phyloP scores from a whole-genome alignment of 768 basidiomycete species.

The Pulveroboletus frians region DNA sequence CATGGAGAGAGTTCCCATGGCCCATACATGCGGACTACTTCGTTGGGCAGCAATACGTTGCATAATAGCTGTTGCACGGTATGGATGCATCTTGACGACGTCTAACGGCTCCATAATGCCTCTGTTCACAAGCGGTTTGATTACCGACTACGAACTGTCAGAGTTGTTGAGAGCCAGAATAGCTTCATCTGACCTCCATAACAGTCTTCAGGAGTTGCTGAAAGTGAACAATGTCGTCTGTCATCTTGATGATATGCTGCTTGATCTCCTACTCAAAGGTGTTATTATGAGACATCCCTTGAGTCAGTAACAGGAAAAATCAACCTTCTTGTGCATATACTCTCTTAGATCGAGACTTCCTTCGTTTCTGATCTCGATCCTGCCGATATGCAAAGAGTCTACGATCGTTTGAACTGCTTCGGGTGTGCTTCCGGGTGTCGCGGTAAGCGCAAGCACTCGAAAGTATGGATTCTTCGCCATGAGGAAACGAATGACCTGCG shows the following conservation, averaged over 20 bases:
- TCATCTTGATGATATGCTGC: conserved; percentile 74
- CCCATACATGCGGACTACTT: conserved; percentile 39
- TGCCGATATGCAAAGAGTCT: conserved; percentile 91
- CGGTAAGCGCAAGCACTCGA: conserved; percentile 88
- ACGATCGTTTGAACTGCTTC: conserved; percentile 87
- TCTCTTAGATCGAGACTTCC: conserved; percentile 78
- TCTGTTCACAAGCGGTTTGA: conserved; percentile 32
- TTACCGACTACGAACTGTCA: conserved; percentile 24
- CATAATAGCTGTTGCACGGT: conserved; percentile 44
- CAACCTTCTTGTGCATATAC: conserved; percentile 85
- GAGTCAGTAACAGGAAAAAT: conserved; percentile 8
- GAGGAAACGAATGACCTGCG: conserved; percentile 79
- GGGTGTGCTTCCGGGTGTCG: conserved; percentile 84
- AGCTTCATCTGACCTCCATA: conserved; percentile 58
- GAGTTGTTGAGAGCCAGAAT: not conserved
- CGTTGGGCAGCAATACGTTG: conserved; percentile 35
- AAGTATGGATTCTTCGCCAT: conserved; percentile 95
- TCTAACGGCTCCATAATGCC: conserved; percentile 50
- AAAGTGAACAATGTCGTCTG: conserved; percentile 57
- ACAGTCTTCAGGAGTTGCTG: conserved; percentile 62
- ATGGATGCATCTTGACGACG: conserved; percentile 64
- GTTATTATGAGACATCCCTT: not conserved
- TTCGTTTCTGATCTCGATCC: conserved; percentile 92
- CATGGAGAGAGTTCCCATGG: conserved; percentile 45
- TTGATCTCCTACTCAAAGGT: conserved; percentile 51